A percentile compares a stretch with the other conserved stretches of the same genome.
Conservation (phyloP, 805 yeast genomes). For the Maudiozyma barnettii region DNA sequence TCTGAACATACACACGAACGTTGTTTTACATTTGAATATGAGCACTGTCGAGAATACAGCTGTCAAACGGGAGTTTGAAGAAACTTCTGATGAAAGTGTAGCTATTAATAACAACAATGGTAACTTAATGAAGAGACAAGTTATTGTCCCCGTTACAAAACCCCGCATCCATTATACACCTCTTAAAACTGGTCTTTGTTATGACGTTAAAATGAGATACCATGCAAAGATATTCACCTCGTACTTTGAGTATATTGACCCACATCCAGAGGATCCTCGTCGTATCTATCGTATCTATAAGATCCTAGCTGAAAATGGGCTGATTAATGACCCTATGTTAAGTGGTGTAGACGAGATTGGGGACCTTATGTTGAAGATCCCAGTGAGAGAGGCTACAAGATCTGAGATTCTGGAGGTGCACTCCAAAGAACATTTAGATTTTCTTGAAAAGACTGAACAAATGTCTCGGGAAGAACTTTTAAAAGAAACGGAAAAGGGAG, state of each 20-base stretch:
- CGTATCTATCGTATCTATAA: slow-evolving; percentile 90
- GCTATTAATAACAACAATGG: not conserved
- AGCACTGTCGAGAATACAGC: slow-evolving; percentile 1
- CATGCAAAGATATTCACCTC: slow-evolving; percentile 92
- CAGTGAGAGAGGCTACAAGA: slow-evolving; percentile 77
- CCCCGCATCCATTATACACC: slow-evolving; percentile 67
- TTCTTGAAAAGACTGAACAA: slow-evolving; percentile 60
- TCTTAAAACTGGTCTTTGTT: slow-evolving; percentile 85
- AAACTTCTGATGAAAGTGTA: not conserved
- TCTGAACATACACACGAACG: not conserved
- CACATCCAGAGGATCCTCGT: slow-evolving; percentile 98
- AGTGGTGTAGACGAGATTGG: slow-evolving; percentile 68
- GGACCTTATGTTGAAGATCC: slow-evolving; percentile 77
- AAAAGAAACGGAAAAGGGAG: slow-evolving; percentile 82
- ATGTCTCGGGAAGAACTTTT: slow-evolving; percentile 72
- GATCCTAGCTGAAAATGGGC: slow-evolving; percentile 87
- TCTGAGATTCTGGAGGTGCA: slow-evolving; percentile 87
- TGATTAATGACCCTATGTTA: slow-evolving; percentile 68
- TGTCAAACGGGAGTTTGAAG: not conserved
- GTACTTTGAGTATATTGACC: slow-evolving; percentile 89
- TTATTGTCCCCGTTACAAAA: slow-evolving; percentile 46
- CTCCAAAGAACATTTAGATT: slow-evolving; percentile 66
- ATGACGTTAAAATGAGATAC: slow-evolving; percentile 95
- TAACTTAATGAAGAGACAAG: slow-evolving; percentile 22
- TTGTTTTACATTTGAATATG: not conserved